Evolutionary conservation across 306 rosid genomes (phyloP).

Genomic region (Fragaria ananassa): DNA sequence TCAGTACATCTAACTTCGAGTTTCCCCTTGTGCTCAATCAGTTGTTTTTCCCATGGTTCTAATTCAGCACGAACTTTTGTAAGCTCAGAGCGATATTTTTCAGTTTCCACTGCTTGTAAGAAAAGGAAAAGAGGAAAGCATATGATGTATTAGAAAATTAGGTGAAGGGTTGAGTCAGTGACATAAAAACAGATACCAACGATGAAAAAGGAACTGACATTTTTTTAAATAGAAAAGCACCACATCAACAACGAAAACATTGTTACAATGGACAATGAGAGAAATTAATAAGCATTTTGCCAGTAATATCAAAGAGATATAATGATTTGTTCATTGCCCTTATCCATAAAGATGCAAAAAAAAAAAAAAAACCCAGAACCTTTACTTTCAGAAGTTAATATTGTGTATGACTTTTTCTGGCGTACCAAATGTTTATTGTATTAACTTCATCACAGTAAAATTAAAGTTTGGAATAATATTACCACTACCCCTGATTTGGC

Average conservation of each 20-base stretch:
- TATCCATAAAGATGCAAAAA: background rate
- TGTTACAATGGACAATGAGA: background rate
- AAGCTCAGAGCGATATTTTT: constrained; percentile 70
- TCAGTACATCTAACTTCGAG: constrained; percentile 80
- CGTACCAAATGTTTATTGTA: background rate
- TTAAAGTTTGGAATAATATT: background rate
- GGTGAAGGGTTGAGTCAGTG: background rate
- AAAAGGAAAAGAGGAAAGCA: constrained; percentile 30
- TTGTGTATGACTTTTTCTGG: background rate
- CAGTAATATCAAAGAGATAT: background rate
- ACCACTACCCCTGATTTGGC: background rate
- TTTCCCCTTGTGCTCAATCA: constrained; percentile 87
- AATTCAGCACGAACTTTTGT: constrained; percentile 79
- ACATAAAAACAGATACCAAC: background rate
- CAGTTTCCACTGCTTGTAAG: constrained; percentile 75
- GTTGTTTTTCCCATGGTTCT: constrained; percentile 93
- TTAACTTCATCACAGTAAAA: background rate
- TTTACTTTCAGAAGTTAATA: background rate
- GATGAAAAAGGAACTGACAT: background rate
- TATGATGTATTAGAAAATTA: background rate
- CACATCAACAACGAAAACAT: background rate
- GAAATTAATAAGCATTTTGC: background rate
- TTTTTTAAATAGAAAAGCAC: background rate
- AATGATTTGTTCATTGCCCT: background rate
- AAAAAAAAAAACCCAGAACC: background rate